Evolutionary conservation across 768 basidiomycete species (phyloP).

Genomic region (Auricularia sp.): DNA sequence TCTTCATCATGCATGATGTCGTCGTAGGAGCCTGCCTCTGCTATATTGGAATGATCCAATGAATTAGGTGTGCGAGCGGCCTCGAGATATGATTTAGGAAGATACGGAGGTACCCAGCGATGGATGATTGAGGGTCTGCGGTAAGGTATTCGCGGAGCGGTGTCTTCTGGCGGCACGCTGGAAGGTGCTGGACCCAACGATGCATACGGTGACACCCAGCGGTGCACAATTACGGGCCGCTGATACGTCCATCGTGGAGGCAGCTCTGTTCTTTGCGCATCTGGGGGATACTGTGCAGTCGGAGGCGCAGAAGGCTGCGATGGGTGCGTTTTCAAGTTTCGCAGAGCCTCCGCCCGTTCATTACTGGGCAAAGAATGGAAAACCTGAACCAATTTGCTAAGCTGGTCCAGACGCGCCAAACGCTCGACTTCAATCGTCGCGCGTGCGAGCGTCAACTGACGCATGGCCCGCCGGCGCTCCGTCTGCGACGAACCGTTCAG

Average conservation of each 20-base stretch:
- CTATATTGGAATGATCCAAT: not conserved
- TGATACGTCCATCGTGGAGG: too few relatives aligned
- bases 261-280: too few relatives aligned
- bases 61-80: not conserved
- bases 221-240: too few relatives aligned
- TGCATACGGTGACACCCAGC: too few relatives aligned
- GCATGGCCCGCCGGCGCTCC: conserved; percentile 38
- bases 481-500: conserved; percentile 26
- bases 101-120: not conserved
- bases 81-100: not conserved
- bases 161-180: conserved; percentile 2
- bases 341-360: not conserved
- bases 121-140: conserved; percentile 19
- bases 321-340: not conserved
- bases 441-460: conserved; percentile 39
- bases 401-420: conserved; percentile 39
- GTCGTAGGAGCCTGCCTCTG: not conserved
- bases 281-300: too few relatives aligned
- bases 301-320: too few relatives aligned
- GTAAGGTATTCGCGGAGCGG: conserved; percentile 20
- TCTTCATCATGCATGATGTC: not conserved
- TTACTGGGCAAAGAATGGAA: conserved; percentile 10
- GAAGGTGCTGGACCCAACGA: too few relatives aligned
- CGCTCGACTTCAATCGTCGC: conserved; percentile 51
- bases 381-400: conserved; percentile 15